Percentiles rank a stretch among this genome's conserved stretches.
These are phyloP conservation scores for Wallemia hederae DNA, from an alignment of 1,284 basidiomycete species.

Conservation along the genomic window DNA sequence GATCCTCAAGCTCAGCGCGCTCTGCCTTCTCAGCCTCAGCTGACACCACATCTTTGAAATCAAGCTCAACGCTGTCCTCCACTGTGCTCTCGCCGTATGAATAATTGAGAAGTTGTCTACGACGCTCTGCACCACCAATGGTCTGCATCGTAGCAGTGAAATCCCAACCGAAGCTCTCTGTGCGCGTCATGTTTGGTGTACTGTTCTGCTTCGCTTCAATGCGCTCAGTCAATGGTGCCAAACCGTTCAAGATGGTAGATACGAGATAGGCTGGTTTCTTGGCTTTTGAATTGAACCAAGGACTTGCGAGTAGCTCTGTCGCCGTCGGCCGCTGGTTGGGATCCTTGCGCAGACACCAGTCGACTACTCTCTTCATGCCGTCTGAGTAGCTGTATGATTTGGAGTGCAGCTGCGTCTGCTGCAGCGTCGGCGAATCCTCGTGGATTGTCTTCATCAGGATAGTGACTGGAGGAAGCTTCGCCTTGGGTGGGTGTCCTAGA, in stretches of 20 bases:
- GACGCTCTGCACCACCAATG: neutral
- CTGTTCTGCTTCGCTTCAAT: conserved; percentile 2
- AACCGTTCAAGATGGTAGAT: conserved; percentile 27
- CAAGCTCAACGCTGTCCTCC: too few species aligned
- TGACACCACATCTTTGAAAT: neutral
- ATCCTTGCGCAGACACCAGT: conserved; percentile 53
- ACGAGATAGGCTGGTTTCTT: conserved; percentile 47
- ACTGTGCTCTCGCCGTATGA: neutral
- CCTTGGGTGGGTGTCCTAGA: conserved; percentile 50
- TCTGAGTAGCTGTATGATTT: conserved; percentile 48
- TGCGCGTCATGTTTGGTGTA: neutral
- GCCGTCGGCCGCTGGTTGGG: conserved; percentile 49
- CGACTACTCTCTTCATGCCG: conserved; percentile 48
- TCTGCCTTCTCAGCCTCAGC: neutral
- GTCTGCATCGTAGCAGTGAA: neutral
- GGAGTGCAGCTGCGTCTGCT: neutral
- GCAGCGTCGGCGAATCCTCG: conserved; percentile 7
- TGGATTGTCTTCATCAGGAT: conserved; percentile 34
- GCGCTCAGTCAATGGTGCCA: conserved; percentile 10
- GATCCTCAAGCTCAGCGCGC: too few species aligned
- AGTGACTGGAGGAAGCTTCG: conserved; percentile 37
- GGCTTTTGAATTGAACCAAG: conserved; percentile 40
- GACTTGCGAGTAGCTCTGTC: conserved; percentile 39
- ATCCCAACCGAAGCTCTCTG: neutral
- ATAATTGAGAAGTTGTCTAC: neutral